Evolutionary conservation across 805 yeast genomes (phyloP).

Genomic region (Candida suzukii): DNA sequence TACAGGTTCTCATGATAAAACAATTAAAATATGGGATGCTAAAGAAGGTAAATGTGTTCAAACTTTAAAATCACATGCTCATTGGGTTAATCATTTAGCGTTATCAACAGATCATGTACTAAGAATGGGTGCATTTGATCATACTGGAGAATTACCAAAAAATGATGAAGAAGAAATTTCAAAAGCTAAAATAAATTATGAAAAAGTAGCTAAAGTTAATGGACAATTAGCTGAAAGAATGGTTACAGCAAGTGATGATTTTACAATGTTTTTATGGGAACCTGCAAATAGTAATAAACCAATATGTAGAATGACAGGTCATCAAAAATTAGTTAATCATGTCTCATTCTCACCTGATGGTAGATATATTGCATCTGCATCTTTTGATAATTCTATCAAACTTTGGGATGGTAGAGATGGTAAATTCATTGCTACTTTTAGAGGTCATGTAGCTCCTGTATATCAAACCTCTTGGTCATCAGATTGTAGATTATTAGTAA

Average conservation of each 20-base stretch:
- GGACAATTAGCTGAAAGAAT: slow-evolving; percentile 63
- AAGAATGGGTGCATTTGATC: slow-evolving; percentile 85
- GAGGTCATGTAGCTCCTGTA: slow-evolving; percentile 98
- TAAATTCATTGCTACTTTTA: slow-evolving; percentile 76
- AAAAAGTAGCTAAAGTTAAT: slow-evolving; percentile 52
- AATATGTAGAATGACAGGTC: slow-evolving; percentile 91
- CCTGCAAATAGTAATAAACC: slow-evolving; percentile 80
- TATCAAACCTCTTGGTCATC: slow-evolving; percentile 98
- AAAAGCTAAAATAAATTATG: slow-evolving; percentile 54
- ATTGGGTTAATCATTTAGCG: slow-evolving; percentile 95
- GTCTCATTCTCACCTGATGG: slow-evolving; percentile 97
- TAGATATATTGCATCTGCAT: slow-evolving; percentile 79
- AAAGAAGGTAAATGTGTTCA: slow-evolving; percentile 70
- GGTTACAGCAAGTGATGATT: slow-evolving; percentile 95
- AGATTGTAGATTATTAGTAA: slow-evolving; percentile 83
- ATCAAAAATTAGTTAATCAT: slow-evolving; percentile 93
- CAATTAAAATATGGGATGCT: slow-evolving; percentile 88
- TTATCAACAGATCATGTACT: slow-evolving; percentile 85
- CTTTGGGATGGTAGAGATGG: slow-evolving; percentile 96
- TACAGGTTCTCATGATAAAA: slow-evolving; percentile 90
- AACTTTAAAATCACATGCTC: slow-evolving; percentile 84
- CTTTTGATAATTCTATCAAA: slow-evolving; percentile 92
- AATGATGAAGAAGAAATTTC: slow-evolving; percentile 38
- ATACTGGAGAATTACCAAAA: slow-evolving; percentile 41
- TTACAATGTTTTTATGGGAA: slow-evolving; percentile 97